Evolutionary conservation across 148 eudicot genomes (phyloP), one percentile per base, ranked within the genome.

Genomic region (Polygonum aviculare): DNA sequence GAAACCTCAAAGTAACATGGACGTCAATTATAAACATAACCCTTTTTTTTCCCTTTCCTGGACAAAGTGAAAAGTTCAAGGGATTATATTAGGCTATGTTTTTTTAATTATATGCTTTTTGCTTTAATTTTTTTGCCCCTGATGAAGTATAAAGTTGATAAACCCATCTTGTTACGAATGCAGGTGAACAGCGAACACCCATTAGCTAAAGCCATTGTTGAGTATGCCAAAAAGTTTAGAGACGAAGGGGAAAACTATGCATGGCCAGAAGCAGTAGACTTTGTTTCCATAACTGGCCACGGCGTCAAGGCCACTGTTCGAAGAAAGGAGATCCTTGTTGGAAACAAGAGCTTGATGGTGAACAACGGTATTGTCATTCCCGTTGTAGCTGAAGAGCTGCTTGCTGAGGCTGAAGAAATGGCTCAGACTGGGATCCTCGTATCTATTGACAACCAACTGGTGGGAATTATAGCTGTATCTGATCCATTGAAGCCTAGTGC

Each of bases 131-230:
- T 41, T 41, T 57, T n/a, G 31, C 63, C 12, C 31, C 33, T 9
- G 63, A 21, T 57, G 31, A 57, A 19, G 72, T 15, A 63, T 11
- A 19, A 31, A 40, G 45, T 76, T 14, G 2, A 8, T 41, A 74
- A 74, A 5, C 38, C 40, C 49, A 62, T 9, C 39, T 40, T 77
- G 22, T 62, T 39, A 59, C 67, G 26, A 73, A 31, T 78, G 9
- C 82, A 94, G 98, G 88, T 85, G 47, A 90, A 95, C 65, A 95
- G 99, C 51, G 99, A 95, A 79, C 99, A 95, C 79, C 99, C 99
- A 22, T 79, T 95, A 79, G 99, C 89, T 63, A 95, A 95, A 75
- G 97, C 99, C 5, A 81, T 95, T 4, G 89, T 91, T 45, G 99
- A 89, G 79, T 89, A 93, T 70, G 97, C 91, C 75, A 90, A 88